Evolutionary conservation across 495 filamentous ascomycete species (phyloP), one percentile per base, ranked within the genome.

Genomic region (Umbilicaria muhlenbergii): DNA sequence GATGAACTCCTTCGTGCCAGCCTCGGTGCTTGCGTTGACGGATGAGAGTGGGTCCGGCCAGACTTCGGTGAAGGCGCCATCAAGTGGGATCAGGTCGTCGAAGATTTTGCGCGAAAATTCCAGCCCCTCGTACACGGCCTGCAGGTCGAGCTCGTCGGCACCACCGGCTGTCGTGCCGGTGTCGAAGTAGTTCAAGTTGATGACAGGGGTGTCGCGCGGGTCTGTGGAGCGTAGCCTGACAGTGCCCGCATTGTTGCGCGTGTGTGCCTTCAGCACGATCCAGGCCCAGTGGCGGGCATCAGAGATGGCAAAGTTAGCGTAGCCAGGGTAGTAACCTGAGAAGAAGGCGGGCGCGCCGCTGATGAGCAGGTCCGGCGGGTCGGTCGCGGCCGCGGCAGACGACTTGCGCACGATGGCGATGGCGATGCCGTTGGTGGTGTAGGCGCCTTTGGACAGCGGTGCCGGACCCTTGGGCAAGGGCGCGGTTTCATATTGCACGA

Each of bases 101-200:
- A 69, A 59, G 36, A 65, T 65, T 0, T 63, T 53, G 17, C 70
- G 60, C 0, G 61, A 58, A 7, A 71, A 58, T 28, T 62, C 33
- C 17, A 78, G 52, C 0, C 54, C 70, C 37, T 75, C 69, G 32
- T 56, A 56, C 16, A 75, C 51, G 2, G 71, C 66, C 33, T 64
- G 46, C 11, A 77, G 54, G 42, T 72, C 69, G 4, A 61, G 58
- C 3, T 63, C 61, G 17, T 67, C 49, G 10, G 55, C 65, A 1
- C 54, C 57, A 7, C 58, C 49, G 3, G 59, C 31, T 1, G 57
- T 59, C 6, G 44, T 50, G 10, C 59, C 64, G 21, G 58, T 58
- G 44, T 67, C 57, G 49, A 74, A 79, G 53, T 73, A 77, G 39
- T 69, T 65, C 52, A 78, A 70, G 43, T 69, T 67, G 39, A 77